Percentiles rank a stretch among this genome's conserved stretches.
Conservation (phyloP, 2,329 filamentous ascomycete species). For the Bipolaris gigantea region DNA sequence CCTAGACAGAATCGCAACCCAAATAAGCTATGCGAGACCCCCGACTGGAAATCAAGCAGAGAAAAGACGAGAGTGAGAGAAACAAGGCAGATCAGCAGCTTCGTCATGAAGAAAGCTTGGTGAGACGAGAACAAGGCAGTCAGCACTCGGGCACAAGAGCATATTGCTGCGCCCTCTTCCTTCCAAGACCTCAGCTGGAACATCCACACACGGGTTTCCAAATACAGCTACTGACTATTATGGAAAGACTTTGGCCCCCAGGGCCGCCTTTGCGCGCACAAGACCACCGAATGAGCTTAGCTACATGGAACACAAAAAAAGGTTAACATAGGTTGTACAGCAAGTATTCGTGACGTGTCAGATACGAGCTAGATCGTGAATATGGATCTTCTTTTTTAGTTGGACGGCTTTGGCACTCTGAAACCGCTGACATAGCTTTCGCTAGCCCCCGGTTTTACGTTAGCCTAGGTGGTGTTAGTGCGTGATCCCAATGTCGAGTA, state of each 20-base stretch:
- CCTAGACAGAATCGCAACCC: too few relatives aligned
- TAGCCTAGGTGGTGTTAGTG: slow-evolving; percentile 20
- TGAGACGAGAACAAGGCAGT: slow-evolving; percentile 2
- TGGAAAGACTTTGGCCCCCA: background rate
- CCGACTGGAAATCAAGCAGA: too few relatives aligned
- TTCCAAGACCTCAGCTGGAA: slow-evolving; percentile 3
- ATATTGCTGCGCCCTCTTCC: slow-evolving; percentile 17
- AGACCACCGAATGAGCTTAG: too few relatives aligned
- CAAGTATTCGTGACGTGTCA: background rate
- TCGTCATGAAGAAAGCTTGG: background rate
- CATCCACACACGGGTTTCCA: slow-evolving; percentile 1
- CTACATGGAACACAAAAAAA: background rate
- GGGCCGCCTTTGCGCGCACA: background rate
- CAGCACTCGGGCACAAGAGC: slow-evolving; percentile 10
- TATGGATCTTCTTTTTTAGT: background rate
- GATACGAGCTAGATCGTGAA: too few relatives aligned
- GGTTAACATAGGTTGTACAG: background rate
- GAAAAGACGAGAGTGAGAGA: too few relatives aligned
- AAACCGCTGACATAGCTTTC: slow-evolving; percentile 37
- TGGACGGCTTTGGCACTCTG: slow-evolving; percentile 28
- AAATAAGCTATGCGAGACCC: too few relatives aligned
- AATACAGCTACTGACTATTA: background rate
- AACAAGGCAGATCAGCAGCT: background rate
- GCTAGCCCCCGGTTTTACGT: slow-evolving; percentile 27
- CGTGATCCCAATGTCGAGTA: too few relatives aligned